A percentile compares a stretch with the other conserved stretches of the same genome.
Conservation (phyloP, 2,329 filamentous ascomycete genomes). For the Neofusicoccum kwambonambiense region DNA sequence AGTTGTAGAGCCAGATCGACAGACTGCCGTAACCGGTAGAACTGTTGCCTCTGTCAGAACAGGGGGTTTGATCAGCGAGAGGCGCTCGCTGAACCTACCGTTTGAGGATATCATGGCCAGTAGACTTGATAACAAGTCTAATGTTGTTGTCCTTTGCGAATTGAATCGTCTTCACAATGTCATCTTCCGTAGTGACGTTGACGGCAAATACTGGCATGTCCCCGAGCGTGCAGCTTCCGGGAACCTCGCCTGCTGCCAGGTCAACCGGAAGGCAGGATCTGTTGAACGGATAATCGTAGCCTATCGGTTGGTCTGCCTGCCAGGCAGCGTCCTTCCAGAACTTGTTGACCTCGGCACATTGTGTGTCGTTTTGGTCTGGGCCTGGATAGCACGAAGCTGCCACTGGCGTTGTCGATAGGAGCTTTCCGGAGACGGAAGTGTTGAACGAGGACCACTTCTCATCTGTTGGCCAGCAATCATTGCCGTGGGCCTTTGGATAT, state of each 20-base stretch:
- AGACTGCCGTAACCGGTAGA: conserved; percentile 33
- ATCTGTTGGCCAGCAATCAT: conserved; percentile 39
- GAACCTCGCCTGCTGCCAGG: background rate
- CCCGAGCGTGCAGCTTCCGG: conserved; percentile 22
- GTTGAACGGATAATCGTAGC: background rate
- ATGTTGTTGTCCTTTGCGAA: conserved; percentile 6
- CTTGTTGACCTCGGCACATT: background rate
- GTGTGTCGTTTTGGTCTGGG: background rate
- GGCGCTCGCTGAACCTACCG: background rate
- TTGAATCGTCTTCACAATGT: conserved; percentile 20
- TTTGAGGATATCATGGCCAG: conserved; percentile 3
- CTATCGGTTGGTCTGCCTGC: background rate
- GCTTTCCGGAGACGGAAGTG: conserved; percentile 36
- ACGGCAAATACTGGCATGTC: conserved; percentile 35
- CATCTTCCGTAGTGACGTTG: conserved; percentile 26
- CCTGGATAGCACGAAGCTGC: conserved; percentile 22
- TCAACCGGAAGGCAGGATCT: background rate
- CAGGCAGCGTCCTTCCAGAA: background rate
- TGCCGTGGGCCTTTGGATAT: conserved; percentile 26
- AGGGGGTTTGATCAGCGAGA: background rate
- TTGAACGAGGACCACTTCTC: conserved; percentile 37
- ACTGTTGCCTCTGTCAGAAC: conserved; percentile 26
- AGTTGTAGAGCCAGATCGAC: conserved; percentile 37
- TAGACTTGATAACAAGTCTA: background rate
- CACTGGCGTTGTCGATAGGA: conserved; percentile 41